phyloP scores from a whole-genome alignment of 106 monocot species.

The Amphibolis antarctica region DNA sequence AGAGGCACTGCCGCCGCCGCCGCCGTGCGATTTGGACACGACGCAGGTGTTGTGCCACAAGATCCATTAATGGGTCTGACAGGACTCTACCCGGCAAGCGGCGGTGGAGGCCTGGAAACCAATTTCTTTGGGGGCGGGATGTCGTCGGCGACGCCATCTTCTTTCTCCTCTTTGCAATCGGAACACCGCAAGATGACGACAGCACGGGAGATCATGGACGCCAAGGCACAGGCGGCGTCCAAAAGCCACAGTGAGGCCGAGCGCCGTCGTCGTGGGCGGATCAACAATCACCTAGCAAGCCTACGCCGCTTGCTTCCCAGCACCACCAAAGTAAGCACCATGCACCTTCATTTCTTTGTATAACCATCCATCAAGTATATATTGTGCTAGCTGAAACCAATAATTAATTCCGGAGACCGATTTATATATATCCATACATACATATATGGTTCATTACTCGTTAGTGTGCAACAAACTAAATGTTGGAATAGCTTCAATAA shows the following conservation, averaged over 20 bases:
- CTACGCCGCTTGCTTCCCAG: slow-evolving; percentile 85
- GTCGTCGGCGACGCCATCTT: slow-evolving; percentile 19
- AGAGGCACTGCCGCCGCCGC: slow-evolving; percentile 17
- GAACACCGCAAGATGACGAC: slow-evolving; percentile 70
- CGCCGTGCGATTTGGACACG: slow-evolving; percentile 26
- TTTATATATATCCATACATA: slow-evolving; percentile 1
- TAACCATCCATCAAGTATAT: not conserved
- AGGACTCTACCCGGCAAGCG: slow-evolving; percentile 21
- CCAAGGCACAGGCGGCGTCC: slow-evolving; percentile 89
- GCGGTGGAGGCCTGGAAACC: slow-evolving; percentile 4
- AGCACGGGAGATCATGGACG: slow-evolving; percentile 91
- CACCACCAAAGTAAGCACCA: slow-evolving; percentile 70
- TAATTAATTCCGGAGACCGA: no score
- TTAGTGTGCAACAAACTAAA: no score
- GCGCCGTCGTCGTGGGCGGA: slow-evolving; percentile 77
- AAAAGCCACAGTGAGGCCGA: slow-evolving; percentile 99
- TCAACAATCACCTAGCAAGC: slow-evolving; percentile 73
- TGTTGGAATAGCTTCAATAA: slow-evolving; percentile 31
- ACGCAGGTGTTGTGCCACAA: slow-evolving; percentile 12
- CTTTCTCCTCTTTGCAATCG: slow-evolving; percentile 34
- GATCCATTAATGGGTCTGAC: slow-evolving; percentile 30
- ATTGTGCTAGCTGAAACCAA: no score
- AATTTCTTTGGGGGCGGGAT: slow-evolving; percentile 9
- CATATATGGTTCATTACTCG: no score
- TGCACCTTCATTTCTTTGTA: not conserved